phyloP scores from a whole-genome alignment of 2,329 filamentous ascomycete species.

The Botryotinia convoluta region DNA sequence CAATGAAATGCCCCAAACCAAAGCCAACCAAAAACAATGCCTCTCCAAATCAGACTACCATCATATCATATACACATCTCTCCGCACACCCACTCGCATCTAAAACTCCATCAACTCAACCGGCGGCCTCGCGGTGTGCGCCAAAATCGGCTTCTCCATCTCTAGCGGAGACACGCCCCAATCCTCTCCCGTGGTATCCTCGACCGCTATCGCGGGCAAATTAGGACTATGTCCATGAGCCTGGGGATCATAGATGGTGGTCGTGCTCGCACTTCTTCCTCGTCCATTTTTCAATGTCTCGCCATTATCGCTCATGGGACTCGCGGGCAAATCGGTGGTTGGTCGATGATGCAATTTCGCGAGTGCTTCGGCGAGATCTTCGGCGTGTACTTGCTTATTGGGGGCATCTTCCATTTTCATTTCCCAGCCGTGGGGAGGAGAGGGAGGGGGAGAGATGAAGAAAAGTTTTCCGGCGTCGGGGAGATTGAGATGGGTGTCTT shows the following conservation, averaged over 20 bases:
- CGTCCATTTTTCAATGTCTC: constrained; percentile 28
- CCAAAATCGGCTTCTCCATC: constrained; percentile 47
- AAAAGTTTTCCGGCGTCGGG: constrained; percentile 69
- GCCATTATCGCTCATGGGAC: constrained; percentile 43
- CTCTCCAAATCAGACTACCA: neutral
- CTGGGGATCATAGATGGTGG: constrained; percentile 63
- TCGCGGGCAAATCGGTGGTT: constrained; percentile 40
- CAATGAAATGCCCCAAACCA: constrained; percentile 8
- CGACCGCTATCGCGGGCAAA: constrained; percentile 63
- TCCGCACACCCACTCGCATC: neutral
- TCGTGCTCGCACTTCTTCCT: constrained; percentile 59
- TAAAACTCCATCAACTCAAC: constrained; percentile 57
- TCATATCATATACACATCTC: constrained; percentile 12
- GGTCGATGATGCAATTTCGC: constrained; percentile 55
- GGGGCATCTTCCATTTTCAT: constrained; percentile 65
- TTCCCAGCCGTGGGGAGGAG: constrained; percentile 67
- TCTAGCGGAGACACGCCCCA: constrained; percentile 44
- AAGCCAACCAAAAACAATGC: neutral
- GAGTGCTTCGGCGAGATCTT: constrained; percentile 65
- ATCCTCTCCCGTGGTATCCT: constrained; percentile 59
- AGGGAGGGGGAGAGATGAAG: constrained; percentile 69
- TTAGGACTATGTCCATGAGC: constrained; percentile 53
- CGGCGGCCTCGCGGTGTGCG: constrained; percentile 61
- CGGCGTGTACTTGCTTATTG: constrained; percentile 67
- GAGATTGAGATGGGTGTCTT: constrained; percentile 60